phyloP scores from a whole-genome alignment of 1,139 yeast species.

The Tardiomyces digboiensis region DNA sequence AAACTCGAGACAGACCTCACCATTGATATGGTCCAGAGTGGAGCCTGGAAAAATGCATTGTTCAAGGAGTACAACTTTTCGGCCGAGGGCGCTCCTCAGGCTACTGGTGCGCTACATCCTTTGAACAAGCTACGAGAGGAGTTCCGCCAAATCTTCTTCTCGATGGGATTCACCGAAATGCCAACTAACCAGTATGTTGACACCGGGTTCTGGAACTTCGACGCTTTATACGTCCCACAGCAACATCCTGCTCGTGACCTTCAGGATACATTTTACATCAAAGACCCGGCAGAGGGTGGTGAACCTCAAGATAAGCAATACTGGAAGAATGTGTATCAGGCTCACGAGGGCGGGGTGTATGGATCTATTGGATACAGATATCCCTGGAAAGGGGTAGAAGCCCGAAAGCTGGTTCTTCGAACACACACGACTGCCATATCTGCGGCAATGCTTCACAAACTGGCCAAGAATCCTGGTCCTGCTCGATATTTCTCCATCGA shows the following conservation, averaged over 20 bases:
- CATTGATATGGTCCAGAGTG: conserved; percentile 70
- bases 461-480: conserved; percentile 88
- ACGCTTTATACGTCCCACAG: conserved; percentile 92
- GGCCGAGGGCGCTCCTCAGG: conserved; percentile 85
- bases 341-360: conserved; percentile 82
- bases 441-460: conserved; percentile 73
- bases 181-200: conserved; percentile 98
- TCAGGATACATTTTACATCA: conserved; percentile 95
- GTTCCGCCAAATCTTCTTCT: conserved; percentile 93
- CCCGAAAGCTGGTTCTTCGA: conserved; percentile 85
- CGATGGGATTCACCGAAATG: conserved; percentile 98
- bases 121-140: conserved; percentile 94
- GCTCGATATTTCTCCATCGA: conserved; percentile 91
- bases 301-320: conserved; percentile 73
- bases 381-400: conserved; percentile 91
- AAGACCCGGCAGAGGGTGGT: conserved; percentile 77
- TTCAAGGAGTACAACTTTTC: conserved; percentile 96
- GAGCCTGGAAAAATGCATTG: conserved; percentile 73
- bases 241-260: conserved; percentile 99
- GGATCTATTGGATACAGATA: conserved; percentile 98
- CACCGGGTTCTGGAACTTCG: conserved; percentile 98
- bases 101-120: conserved; percentile 93
- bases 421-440: conserved; percentile 97
- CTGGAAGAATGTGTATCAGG: conserved; percentile 69
- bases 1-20: conserved; percentile 91